Evolutionary conservation across 768 basidiomycete genomes (phyloP).

Genomic region (Auricularia cornea): DNA sequence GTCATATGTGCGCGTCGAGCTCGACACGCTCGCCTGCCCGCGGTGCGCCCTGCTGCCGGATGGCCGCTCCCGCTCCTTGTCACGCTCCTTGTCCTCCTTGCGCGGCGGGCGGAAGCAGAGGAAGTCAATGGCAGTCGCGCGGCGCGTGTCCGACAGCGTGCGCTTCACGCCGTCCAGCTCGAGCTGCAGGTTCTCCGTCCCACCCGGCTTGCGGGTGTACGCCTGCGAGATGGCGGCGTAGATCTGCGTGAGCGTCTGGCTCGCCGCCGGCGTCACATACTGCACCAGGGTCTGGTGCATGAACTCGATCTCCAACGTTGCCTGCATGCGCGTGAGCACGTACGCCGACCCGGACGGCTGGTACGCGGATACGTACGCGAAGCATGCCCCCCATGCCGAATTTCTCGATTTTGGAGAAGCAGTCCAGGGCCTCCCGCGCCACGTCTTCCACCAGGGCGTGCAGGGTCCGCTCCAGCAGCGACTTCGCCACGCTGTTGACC

Average conservation of each 20-base stretch:
- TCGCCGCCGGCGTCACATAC: conserved; percentile 75
- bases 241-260: conserved; percentile 78
- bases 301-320: conserved; percentile 97
- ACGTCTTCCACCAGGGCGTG: conserved; percentile 74
- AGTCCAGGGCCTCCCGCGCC: conserved; percentile 71
- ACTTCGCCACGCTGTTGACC: conserved; percentile 70
- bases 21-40: neutral
- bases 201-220: conserved; percentile 72
- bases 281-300: conserved; percentile 91
- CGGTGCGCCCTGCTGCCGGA: neutral
- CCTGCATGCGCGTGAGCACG: conserved; percentile 38
- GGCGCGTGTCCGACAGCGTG: conserved; percentile 38
- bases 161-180: conserved; percentile 81
- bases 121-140: conserved; percentile 90
- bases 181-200: conserved; percentile 75
- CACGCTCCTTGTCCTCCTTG: conserved; percentile 11
- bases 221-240: conserved; percentile 94
- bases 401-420: conserved; percentile 80
- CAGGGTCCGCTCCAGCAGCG: conserved; percentile 74
- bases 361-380: conserved; percentile 46
- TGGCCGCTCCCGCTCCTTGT: conserved; percentile 9
- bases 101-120: conserved; percentile 65
- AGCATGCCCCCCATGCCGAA: conserved; percentile 99
- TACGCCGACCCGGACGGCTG: neutral
- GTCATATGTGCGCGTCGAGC: neutral